Percentiles rank a stretch among this genome's conserved stretches.
These are phyloP conservation scores for Fusarium liriodendri DNA, from an alignment of 2,329 filamentous ascomycete species.

Conservation along the genomic window DNA sequence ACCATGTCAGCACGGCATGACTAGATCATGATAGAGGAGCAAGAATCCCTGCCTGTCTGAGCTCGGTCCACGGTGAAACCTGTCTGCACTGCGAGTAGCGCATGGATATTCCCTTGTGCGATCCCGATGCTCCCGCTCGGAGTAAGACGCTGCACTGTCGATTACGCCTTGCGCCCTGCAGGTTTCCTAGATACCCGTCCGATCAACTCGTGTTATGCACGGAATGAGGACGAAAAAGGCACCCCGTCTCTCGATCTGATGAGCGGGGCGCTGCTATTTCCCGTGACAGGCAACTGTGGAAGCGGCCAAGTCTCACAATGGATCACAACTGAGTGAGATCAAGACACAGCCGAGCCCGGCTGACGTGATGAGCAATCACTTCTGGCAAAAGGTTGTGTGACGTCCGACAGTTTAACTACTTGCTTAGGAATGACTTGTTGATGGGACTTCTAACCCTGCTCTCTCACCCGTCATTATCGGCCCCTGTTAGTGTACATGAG, in stretches of 20 bases:
- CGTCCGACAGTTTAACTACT: neutral
- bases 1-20: slow-evolving; percentile 4
- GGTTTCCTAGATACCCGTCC: neutral
- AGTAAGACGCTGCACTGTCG: neutral
- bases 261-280: neutral
- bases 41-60: neutral
- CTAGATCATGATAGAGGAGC: neutral
- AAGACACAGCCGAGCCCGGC: neutral
- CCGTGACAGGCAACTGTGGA: neutral
- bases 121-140: slow-evolving; percentile 5
- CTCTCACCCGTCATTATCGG: neutral
- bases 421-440: slow-evolving; percentile 15
- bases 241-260: slow-evolving; percentile 8
- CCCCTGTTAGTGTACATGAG: neutral
- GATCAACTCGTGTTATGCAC: slow-evolving; percentile 2
- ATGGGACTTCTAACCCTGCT: neutral
- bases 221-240: neutral
- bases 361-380: slow-evolving; percentile 1
- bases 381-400: neutral
- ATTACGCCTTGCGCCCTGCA: slow-evolving; percentile 12
- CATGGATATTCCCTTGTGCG: slow-evolving; percentile 5
- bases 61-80: neutral
- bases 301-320: neutral
- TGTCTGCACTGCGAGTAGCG: neutral
- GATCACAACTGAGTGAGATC: neutral